Base-by-base conservation (phyloP, 1,284 basidiomycete species). In the Cutaneotrichosporon mucoides region DNA sequence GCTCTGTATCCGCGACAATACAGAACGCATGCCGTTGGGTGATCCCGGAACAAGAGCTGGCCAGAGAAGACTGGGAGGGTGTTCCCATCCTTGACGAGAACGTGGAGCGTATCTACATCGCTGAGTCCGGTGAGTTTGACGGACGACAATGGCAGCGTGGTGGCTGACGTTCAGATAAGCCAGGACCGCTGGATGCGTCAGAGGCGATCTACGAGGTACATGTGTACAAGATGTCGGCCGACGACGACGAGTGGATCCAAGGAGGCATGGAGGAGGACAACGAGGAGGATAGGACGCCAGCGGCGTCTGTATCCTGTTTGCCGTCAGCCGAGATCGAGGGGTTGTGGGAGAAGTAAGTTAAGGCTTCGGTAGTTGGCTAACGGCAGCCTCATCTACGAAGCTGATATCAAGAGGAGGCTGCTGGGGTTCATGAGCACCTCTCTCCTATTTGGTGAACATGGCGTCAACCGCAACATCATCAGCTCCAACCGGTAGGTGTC, bases 371-470 rank as follows among this genome's bases (percentile, higher is more conserved):
- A 8, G 3, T 5, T 13, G 9, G 37, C 56, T 57, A 36, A 60
- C 16, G 10, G 10, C 56, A 92, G 89, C 52, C 76, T 99, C 63
- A 88, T 98, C 69, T 99, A 96, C 75, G 83, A 87, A 5, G 89
- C 90, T 66, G 85, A 92, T 69, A 87, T 98, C 75, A 99, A 99
- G 77, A 79, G 86, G 57, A 88, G 87, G 60, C 81, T 99, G 10
- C 82, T 99, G 56, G 87, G 92, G 73, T 98, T 97, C 76, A 95
- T 98, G 65, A 87, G 94, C 77, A 90, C 94, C 7, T 96, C 95
- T 0, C 82, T 97, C 40, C 78, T 91, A 13, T 88, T 99, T 69
- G 92, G 90, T 38, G 92, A 96, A 69, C 88, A 88, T 3, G 84
- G 86, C 60, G 86, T 99, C 37, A 90, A 98, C 72, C 88, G 88